Conservation (phyloP, 2,329 filamentous ascomycete species). For the Blastomyces emzantsi region DNA sequence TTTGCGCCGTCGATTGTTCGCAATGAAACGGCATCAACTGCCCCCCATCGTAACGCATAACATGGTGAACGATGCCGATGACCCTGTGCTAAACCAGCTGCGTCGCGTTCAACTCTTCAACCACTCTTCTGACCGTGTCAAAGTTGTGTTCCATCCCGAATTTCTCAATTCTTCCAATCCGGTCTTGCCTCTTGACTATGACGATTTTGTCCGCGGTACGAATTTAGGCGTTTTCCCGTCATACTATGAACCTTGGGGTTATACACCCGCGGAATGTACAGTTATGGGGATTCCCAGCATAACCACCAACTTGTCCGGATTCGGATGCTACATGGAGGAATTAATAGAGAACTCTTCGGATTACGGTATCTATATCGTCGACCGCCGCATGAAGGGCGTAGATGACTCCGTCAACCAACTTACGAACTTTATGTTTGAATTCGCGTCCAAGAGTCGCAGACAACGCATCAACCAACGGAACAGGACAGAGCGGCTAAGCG, state of each 20-base stretch:
- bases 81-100: conserved; percentile 92
- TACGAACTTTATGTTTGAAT: conserved; percentile 86
- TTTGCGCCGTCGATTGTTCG: conserved; percentile 81
- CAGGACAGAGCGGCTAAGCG: conserved; percentile 86
- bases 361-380: conserved; percentile 98
- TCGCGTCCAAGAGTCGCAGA: conserved; percentile 81
- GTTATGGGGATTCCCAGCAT: conserved; percentile 99
- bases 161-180: conserved; percentile 95
- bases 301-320: conserved; percentile 94
- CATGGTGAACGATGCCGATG: conserved; percentile 89
- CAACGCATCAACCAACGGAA: conserved; percentile 99
- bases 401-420: conserved; percentile 97
- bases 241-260: conserved; percentile 99
- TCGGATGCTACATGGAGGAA: conserved; percentile 99
- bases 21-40: conserved; percentile 85
- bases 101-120: conserved; percentile 96
- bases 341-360: conserved; percentile 96
- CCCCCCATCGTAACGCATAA: conserved; percentile 98
- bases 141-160: conserved; percentile 96
- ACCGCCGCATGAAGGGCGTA: conserved; percentile 87
- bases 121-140: conserved; percentile 87
- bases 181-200: conserved; percentile 90
- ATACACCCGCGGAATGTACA: conserved; percentile 95
- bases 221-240: conserved; percentile 94
- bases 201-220: conserved; percentile 95